Evolutionary conservation across 768 basidiomycete genomes (phyloP).

Genomic region (Russula sp.): DNA sequence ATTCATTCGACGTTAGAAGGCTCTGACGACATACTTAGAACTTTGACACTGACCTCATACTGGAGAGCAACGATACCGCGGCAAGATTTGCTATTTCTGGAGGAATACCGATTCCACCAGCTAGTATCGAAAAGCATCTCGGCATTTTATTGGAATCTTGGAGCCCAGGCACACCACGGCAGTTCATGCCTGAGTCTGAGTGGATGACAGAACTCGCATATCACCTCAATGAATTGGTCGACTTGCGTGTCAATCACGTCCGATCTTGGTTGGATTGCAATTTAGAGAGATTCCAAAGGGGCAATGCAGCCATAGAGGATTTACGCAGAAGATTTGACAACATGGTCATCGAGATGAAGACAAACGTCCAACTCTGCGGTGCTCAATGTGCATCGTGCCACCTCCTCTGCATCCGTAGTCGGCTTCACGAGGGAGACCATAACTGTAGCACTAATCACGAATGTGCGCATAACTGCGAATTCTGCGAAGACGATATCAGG

Average conservation of each 20-base stretch:
- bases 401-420: constrained; percentile 41
- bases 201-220: constrained; percentile 35
- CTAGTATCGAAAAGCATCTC: constrained; percentile 26
- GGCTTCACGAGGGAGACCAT: constrained; percentile 41
- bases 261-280: constrained; percentile 47
- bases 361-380: constrained; percentile 43
- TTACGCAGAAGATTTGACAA: constrained; percentile 41
- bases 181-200: constrained; percentile 32
- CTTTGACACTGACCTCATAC: constrained; percentile 40
- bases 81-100: constrained; percentile 30
- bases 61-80: constrained; percentile 35
- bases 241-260: constrained; percentile 41
- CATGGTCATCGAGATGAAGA: constrained; percentile 38
- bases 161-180: constrained; percentile 29
- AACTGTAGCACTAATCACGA: constrained; percentile 44
- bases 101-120: constrained; percentile 17
- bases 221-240: constrained; percentile 35
- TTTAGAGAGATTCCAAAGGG: constrained; percentile 37
- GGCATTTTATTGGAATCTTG: constrained; percentile 25
- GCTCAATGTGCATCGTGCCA: constrained; percentile 41
- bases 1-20: too few species aligned
- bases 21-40: constrained; percentile 31
- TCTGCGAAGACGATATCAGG: constrained; percentile 30
- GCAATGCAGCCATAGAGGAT: constrained; percentile 39
- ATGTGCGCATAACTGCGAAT: constrained; percentile 40